Evolutionary conservation across 345 rosid genomes (phyloP), one percentile per base, ranked within the genome.

Genomic region (Acer yangbiense): DNA sequence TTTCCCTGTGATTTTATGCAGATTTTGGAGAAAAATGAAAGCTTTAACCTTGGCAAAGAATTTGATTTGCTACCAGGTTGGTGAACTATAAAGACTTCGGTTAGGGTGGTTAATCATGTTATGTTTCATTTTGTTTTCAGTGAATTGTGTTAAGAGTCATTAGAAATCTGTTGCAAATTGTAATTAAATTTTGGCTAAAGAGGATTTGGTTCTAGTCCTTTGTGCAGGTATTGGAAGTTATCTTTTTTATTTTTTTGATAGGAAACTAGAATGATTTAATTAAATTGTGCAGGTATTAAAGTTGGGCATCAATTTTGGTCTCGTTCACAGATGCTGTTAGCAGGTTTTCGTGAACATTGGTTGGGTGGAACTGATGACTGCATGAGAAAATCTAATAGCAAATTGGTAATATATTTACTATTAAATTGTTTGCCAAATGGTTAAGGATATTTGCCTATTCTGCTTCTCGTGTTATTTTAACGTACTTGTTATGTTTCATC

Each of bases 291-390:
- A 86, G 86, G 82, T 57, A 71, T 83, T 71, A 46, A 54, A 65
- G 85, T 77, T 70, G 88, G 86, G 71, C 80, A 76, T 57, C 60
- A 39, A 72, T 86, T 86, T 71, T 76, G 43, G 74, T 83, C 83
- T 67, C 83, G 78, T 18, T 78, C 79, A 60, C 86, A 86, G 74
- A 78, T 86, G 80, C 79, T 75, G 35, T 83, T 77, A 8, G 21
- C 72, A 29, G 88, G 84, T 54, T 75, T 85, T 79, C 78, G 35
- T 54, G 71, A 76, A 52, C 76, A 25, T 21, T 69, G 78, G 85
- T 9, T 57, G 78, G 77, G 50, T 52, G 85, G 86, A 76, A 71
- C 69, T 68, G 85, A 86, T 68, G 85, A 86, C 76, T 68, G 71
- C 60, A 29, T 65, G 57, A 55, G 44, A 50, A 67, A 52, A 29